A percentile compares a stretch with the other conserved stretches of the same genome.
Conservation (phyloP, 208 protist genomes). For the Leptomonas pyrrhocoris region DNA sequence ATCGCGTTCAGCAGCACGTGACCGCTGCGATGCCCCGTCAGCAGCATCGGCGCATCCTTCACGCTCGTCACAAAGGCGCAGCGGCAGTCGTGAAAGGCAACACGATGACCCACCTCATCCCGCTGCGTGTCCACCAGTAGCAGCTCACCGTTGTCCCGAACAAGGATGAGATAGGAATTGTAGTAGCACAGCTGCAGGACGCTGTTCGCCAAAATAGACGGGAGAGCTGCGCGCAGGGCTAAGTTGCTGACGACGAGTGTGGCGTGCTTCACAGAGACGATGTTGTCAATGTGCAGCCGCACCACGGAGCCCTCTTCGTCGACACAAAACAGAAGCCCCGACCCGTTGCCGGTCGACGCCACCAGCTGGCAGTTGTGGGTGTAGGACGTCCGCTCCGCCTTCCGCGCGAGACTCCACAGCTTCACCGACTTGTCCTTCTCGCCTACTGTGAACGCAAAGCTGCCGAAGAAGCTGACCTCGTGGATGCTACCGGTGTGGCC, state of each 20-base stretch:
- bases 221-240: slow-evolving; percentile 21
- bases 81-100: slow-evolving; percentile 24
- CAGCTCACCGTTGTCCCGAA: slow-evolving; percentile 25
- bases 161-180: slow-evolving; percentile 22
- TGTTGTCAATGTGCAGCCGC: slow-evolving; percentile 57
- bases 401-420: slow-evolving; percentile 64
- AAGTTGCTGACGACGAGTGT: slow-evolving; percentile 41
- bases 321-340: slow-evolving; percentile 51
- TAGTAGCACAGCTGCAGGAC: slow-evolving; percentile 14
- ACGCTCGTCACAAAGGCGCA: slow-evolving; percentile 24
- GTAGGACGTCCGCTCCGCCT: slow-evolving; percentile 69
- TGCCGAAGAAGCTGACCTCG: slow-evolving; percentile 56
- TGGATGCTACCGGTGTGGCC: slow-evolving; percentile 50
- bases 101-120: slow-evolving; percentile 26
- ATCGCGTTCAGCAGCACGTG: slow-evolving; percentile 34
- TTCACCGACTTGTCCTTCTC: slow-evolving; percentile 51
- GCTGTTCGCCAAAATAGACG: slow-evolving; percentile 17
- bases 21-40: slow-evolving; percentile 37
- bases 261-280: slow-evolving; percentile 50
- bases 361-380: slow-evolving; percentile 45
- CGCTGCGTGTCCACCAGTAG: slow-evolving; percentile 31
- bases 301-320: slow-evolving; percentile 47
- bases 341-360: slow-evolving; percentile 30
- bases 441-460: slow-evolving; percentile 61
- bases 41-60: slow-evolving; percentile 26